These are phyloP conservation scores for Aureobasidium zeae DNA, from an alignment of 2,329 filamentous ascomycete genomes.

Conservation along the genomic window DNA sequence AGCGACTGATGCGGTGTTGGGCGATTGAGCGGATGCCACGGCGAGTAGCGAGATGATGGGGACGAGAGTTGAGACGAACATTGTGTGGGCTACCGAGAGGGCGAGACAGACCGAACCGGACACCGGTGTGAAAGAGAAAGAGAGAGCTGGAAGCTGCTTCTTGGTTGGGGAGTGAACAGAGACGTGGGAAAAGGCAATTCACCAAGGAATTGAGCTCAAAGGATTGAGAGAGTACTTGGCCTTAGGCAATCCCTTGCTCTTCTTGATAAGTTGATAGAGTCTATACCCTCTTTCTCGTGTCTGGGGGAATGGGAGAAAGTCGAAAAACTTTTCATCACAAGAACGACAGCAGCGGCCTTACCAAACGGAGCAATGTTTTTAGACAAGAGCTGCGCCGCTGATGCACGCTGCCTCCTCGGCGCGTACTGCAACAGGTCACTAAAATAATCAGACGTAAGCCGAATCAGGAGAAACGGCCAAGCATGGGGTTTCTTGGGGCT, in stretches of 20 bases:
- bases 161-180: too few species aligned
- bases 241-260: background rate
- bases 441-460: conserved; percentile 7
- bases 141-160: background rate
- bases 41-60: conserved; percentile 15
- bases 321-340: conserved; percentile 9
- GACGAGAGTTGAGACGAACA: conserved; percentile 10
- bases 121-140: background rate
- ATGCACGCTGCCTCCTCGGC: background rate
- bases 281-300: too few species aligned
- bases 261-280: too few species aligned
- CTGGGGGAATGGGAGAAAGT: background rate
- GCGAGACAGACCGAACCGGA: conserved; percentile 1
- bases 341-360: conserved; percentile 5
- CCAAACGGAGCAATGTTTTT: background rate
- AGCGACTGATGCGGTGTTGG: conserved; percentile 17
- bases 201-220: background rate
- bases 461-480: conserved; percentile 13
- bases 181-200: background rate
- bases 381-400: background rate
- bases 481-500: background rate
- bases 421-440: background rate
- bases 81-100: background rate
- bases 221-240: background rate
- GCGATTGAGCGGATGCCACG: conserved; percentile 18